Evolutionary conservation across 441 rosid species (phyloP), one percentile per base, ranked within the genome.

Genomic region (Populus hybrid): DNA sequence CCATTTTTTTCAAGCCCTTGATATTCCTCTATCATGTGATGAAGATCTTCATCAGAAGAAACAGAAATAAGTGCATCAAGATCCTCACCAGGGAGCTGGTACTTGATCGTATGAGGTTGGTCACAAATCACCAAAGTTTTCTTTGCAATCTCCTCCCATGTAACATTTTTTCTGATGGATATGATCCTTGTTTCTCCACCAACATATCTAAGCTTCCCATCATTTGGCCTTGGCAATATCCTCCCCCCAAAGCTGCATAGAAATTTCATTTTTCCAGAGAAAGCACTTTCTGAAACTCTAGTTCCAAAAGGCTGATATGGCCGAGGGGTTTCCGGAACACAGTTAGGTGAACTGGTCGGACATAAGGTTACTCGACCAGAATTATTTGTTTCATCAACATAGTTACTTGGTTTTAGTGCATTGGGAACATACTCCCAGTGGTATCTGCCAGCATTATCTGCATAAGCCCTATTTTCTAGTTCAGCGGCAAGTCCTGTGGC

Each of bases 61-160:
- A 94, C 97, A 75, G 97, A 94, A 69, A 94, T 94, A 72, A 94
- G 84, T 36, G 97, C 90, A 82, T 94, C 97, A 71, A 93, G 89
- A 82, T 94, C 97, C 90, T 94, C 97, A 1, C 91, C 97, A 40
- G 98, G 98, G 72, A 94, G 93, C 78, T 94, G 98, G 86, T 94
- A 93, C 85, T 92, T 94, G 74, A 92, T 84, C 78, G 83, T 86
- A 63, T 87, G 86, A 70, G 85, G 69, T 78, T 87, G 97, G 67
- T 86, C 84, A 83, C 85, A 90, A 72, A 94, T 87, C 66, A 79
- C 88, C 71, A 81, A 64, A 78, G 86, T 86, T 80, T 89, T 94
- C 76, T 84, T 89, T 81, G 82, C 83, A 74, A 92, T 91, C 63
- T 87, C 92, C 71, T 81, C 83, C 87, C 89, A 94, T 24, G 88